phyloP scores from a whole-genome alignment of 2,329 filamentous ascomycete species.

The Ambrosiella beaveri region DNA sequence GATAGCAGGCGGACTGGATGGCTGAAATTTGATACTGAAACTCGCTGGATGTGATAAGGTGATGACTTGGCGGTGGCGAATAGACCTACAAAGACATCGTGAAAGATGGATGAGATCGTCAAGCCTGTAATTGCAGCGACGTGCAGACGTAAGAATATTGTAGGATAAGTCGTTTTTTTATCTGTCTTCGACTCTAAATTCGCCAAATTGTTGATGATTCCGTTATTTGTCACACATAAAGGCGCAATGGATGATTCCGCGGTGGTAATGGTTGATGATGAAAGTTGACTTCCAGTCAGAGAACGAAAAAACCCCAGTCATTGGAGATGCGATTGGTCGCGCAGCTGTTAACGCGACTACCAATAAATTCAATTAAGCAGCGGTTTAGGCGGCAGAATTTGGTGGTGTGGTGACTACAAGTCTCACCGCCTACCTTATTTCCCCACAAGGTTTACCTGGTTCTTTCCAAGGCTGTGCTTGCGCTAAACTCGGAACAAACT shows the following conservation, averaged over 20 bases:
- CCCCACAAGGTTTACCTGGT: neutral
- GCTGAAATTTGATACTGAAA: too few species aligned
- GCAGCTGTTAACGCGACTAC: neutral
- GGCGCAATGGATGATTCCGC: neutral
- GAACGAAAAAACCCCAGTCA: neutral
- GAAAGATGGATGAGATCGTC: neutral
- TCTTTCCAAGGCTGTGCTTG: neutral
- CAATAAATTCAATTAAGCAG: constrained; percentile 8
- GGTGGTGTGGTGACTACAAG: neutral
- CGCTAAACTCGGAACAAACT: neutral
- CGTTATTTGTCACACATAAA: neutral
- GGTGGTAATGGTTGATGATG: neutral
- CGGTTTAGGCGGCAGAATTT: constrained; percentile 1
- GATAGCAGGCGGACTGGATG: too few species aligned
- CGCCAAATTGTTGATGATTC: neutral
- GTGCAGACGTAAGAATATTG: neutral
- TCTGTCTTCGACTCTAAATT: neutral
- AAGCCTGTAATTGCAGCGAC: neutral
- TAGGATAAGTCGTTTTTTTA: neutral
- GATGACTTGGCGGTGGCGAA: neutral
- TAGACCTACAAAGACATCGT: neutral
- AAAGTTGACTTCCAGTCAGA: neutral
- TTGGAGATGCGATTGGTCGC: neutral
- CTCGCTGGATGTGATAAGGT: neutral
- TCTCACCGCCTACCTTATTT: constrained; percentile 4